Conservation (phyloP, 2,329 filamentous ascomycete genomes). For the Fusarium chaquense region DNA sequence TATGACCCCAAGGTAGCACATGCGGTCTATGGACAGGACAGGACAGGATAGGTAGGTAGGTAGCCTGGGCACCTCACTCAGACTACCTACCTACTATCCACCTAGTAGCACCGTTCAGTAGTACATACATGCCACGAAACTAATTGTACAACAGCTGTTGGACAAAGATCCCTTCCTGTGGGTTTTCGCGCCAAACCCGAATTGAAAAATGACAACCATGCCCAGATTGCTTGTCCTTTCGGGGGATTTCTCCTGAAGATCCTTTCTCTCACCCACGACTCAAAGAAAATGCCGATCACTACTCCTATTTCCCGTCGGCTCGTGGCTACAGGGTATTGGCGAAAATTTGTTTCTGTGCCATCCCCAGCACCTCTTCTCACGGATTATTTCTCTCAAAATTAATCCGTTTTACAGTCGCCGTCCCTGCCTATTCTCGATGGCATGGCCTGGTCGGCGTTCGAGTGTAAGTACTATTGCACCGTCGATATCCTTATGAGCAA, state of each 20-base stretch:
- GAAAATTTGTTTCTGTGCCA: constrained; percentile 15
- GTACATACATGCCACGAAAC: background rate
- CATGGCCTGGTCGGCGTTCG: background rate
- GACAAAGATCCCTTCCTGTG: constrained; percentile 14
- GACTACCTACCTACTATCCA: too few species aligned
- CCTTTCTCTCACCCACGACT: constrained; percentile 14
- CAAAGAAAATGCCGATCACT: constrained; percentile 22
- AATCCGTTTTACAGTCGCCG: background rate
- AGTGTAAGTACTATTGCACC: background rate
- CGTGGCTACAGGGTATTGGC: constrained; percentile 10
- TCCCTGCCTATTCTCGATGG: background rate
- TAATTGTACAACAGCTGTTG: background rate
- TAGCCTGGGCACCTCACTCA: too few species aligned
- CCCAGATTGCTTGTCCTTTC: constrained; percentile 17
- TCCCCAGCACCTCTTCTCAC: background rate
- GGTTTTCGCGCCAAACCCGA: constrained; percentile 15
- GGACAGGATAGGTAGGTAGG: background rate
- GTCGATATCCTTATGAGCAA: background rate
- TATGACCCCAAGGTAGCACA: background rate
- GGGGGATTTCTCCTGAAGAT: constrained; percentile 24
- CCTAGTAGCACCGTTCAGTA: background rate
- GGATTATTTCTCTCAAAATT: background rate
- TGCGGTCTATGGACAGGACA: background rate
- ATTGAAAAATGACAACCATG: constrained; percentile 3
- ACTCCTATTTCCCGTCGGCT: constrained; percentile 14